Evolutionary conservation across 2,329 filamentous ascomycete genomes (phyloP).

Genomic region (Aspergillus transmontanensis): DNA sequence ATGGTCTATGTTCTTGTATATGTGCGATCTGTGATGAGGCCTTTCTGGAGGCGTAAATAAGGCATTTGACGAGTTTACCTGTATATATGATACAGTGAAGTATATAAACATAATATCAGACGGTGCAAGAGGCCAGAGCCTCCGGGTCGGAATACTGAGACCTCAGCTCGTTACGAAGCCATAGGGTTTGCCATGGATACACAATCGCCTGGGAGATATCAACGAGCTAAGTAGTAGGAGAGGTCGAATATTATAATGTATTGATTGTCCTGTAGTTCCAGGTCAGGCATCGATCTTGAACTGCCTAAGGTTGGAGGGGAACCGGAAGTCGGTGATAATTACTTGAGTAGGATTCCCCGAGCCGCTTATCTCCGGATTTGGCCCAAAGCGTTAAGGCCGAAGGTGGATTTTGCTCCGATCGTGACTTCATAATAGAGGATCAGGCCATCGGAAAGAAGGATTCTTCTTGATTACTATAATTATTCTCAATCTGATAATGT

Average conservation of each 20-base stretch:
- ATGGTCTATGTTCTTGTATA: constrained; percentile 40
- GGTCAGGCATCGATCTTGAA: neutral
- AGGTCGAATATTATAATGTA: too few relatives aligned
- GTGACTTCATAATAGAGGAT: constrained; percentile 1
- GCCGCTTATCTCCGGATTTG: neutral
- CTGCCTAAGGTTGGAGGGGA: neutral
- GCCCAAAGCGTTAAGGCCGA: neutral
- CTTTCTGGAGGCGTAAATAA: constrained; percentile 27
- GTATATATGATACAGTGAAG: neutral
- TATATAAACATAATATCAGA: neutral
- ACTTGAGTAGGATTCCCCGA: neutral
- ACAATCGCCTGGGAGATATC: too few relatives aligned
- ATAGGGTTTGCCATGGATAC: too few relatives aligned
- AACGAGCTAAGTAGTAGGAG: too few relatives aligned
- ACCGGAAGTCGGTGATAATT: neutral
- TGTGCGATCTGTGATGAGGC: constrained; percentile 34
- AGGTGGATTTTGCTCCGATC: neutral
- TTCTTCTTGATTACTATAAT: neutral
- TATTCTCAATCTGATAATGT: neutral
- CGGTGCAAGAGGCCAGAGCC: neutral
- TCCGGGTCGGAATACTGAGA: neutral
- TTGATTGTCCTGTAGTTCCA: neutral
- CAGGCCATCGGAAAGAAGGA: constrained; percentile 2
- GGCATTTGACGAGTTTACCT: neutral
- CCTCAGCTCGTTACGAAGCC: too few relatives aligned